Evolutionary conservation across 179 eudicot genomes (phyloP).

Genomic region (Patellifolia procumbens): DNA sequence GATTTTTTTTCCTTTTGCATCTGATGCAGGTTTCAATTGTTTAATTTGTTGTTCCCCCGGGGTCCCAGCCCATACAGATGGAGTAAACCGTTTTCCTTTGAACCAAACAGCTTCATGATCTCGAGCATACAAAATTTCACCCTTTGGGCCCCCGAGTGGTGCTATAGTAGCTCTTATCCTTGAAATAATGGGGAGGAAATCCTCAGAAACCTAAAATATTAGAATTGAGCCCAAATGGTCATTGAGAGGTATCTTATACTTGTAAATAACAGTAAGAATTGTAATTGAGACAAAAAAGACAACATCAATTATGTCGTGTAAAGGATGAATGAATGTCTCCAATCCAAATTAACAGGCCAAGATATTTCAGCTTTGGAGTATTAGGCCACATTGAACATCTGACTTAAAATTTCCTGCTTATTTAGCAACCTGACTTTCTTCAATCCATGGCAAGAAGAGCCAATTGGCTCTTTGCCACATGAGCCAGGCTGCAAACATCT

Average conservation of each 20-base stretch:
- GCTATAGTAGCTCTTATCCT: slow-evolving; percentile 83
- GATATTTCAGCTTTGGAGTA: neutral
- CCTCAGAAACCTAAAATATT: slow-evolving; percentile 69
- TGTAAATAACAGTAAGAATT: slow-evolving; percentile 6
- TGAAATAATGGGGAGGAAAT: slow-evolving; percentile 79
- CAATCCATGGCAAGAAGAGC: neutral
- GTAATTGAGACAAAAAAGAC: neutral
- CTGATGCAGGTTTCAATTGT: slow-evolving; percentile 74
- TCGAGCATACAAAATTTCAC: slow-evolving; percentile 88
- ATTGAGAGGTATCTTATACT: neutral
- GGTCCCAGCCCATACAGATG: slow-evolving; percentile 86
- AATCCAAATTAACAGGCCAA: neutral
- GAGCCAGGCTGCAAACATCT: neutral
- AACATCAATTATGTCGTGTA: neutral
- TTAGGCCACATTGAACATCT: neutral
- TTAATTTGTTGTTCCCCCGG: slow-evolving; percentile 87
- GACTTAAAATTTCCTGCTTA: neutral
- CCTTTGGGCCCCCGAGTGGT: slow-evolving; percentile 83
- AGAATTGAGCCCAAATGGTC: slow-evolving; percentile 5
- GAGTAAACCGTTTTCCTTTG: slow-evolving; percentile 85
- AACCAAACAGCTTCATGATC: slow-evolving; percentile 99
- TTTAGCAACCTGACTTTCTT: neutral
- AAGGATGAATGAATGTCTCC: neutral
- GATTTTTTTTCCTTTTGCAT: slow-evolving; percentile 90
- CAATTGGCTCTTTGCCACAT: neutral